Percentiles rank a stretch among this genome's conserved stretches.
Evolutionary conservation across 2,329 filamentous ascomycete species (phyloP).

Genomic region (Paecilomyces dactylethromorphus): DNA sequence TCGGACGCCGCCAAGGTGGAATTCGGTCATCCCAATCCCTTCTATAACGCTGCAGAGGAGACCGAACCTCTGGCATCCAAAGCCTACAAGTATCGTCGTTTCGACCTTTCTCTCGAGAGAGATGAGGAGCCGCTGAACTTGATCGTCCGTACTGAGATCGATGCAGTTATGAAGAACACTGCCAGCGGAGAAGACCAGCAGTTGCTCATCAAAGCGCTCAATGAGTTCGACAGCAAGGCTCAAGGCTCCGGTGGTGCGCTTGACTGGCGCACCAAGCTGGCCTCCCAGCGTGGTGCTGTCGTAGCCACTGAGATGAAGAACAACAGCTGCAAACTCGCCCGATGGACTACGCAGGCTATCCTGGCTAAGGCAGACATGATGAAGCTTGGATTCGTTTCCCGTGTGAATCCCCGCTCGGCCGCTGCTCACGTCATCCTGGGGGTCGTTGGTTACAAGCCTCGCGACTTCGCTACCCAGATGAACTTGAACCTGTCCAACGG

Average conservation of each 20-base stretch:
- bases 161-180: slow-evolving; percentile 92
- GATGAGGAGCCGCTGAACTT: slow-evolving; percentile 92
- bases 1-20: slow-evolving; percentile 69
- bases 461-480: slow-evolving; percentile 96
- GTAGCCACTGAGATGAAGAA: slow-evolving; percentile 99
- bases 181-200: slow-evolving; percentile 87
- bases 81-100: slow-evolving; percentile 96
- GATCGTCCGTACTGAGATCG: slow-evolving; percentile 88
- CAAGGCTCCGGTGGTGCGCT: slow-evolving; percentile 90
- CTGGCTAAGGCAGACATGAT: slow-evolving; percentile 95
- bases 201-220: slow-evolving; percentile 89
- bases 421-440: slow-evolving; percentile 93
- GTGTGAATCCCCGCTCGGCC: slow-evolving; percentile 83
- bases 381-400: slow-evolving; percentile 98
- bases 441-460: slow-evolving; percentile 95
- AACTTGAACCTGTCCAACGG: slow-evolving; percentile 94
- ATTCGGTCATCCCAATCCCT: slow-evolving; percentile 87
- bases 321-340: slow-evolving; percentile 96
- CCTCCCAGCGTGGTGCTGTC: slow-evolving; percentile 90
- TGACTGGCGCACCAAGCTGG: slow-evolving; percentile 94
- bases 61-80: slow-evolving; percentile 91
- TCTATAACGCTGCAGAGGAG: slow-evolving; percentile 92
- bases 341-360: slow-evolving; percentile 96
- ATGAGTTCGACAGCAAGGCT: slow-evolving; percentile 98
- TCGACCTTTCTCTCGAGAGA: slow-evolving; percentile 84